These are phyloP conservation scores for Alternaria sp. DNA, from an alignment of 2,329 filamentous ascomycete genomes.

Conservation along the genomic window DNA sequence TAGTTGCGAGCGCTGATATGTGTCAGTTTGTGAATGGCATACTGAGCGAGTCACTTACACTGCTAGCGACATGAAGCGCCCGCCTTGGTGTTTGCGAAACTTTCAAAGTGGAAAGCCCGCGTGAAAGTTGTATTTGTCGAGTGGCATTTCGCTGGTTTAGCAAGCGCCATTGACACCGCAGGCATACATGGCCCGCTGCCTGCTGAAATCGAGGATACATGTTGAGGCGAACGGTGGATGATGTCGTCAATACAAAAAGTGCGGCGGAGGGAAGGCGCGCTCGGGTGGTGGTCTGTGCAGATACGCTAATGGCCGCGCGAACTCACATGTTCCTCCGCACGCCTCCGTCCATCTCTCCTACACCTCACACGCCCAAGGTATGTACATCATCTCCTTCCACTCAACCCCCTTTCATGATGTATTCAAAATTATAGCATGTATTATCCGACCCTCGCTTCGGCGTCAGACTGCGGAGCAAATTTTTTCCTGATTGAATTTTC, in stretches of 20 bases:
- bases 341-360: conserved; percentile 12
- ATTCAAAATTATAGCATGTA: conserved; percentile 56
- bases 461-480: conserved; percentile 39
- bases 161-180: conserved; percentile 35
- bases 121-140: conserved; percentile 1
- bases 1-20: conserved; percentile 20
- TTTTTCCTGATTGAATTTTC: conserved; percentile 39
- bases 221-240: background rate
- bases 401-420: conserved; percentile 39
- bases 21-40: conserved; percentile 13
- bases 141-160: conserved; percentile 4
- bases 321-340: conserved; percentile 25
- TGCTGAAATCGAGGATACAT: conserved; percentile 27
- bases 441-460: conserved; percentile 52
- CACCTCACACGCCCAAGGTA: conserved; percentile 24
- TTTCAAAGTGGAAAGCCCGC: conserved; percentile 13
- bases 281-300: conserved; percentile 17
- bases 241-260: conserved; percentile 15
- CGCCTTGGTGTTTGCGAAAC: conserved; percentile 18
- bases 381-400: conserved; percentile 9
- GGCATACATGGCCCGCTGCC: conserved; percentile 25
- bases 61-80: conserved; percentile 28
- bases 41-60: conserved; percentile 18
- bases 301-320: conserved; percentile 18
- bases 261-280: conserved; percentile 20